Conservation (phyloP, 2,329 filamentous ascomycete species). For the Trichoderma simmonsii region DNA sequence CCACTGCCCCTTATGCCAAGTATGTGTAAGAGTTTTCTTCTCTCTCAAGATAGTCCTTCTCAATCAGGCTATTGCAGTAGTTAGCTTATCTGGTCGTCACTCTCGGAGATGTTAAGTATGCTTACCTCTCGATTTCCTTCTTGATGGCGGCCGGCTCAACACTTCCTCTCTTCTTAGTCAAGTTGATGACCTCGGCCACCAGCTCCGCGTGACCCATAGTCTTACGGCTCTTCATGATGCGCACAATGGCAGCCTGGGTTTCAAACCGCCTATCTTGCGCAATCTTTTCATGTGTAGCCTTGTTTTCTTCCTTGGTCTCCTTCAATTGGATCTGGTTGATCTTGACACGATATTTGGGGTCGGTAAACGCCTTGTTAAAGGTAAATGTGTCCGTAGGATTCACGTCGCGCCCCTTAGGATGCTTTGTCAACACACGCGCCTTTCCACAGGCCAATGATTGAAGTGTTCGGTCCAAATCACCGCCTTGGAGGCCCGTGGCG, state of each 20-base stretch:
- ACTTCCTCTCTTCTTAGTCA: constrained; percentile 82
- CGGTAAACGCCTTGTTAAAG: constrained; percentile 72
- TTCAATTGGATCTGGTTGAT: constrained; percentile 98
- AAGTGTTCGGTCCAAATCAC: constrained; percentile 82
- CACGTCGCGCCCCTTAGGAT: constrained; percentile 81
- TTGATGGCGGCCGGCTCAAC: constrained; percentile 88
- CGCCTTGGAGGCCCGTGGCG: constrained; percentile 69
- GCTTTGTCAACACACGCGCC: constrained; percentile 77
- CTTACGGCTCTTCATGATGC: constrained; percentile 96
- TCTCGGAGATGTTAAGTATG: constrained; percentile 22
- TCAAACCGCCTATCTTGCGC: constrained; percentile 89
- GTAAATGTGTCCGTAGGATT: constrained; percentile 75
- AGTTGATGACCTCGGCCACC: constrained; percentile 86
- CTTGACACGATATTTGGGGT: constrained; percentile 87
- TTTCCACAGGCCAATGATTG: constrained; percentile 94
- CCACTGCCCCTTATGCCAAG: constrained; percentile 50
- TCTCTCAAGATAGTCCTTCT: constrained; percentile 89
- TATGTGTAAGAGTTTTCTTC: constrained; percentile 70
- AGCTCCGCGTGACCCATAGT: constrained; percentile 80
- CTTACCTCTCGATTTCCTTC: constrained; percentile 91
- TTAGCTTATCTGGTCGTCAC: neutral
- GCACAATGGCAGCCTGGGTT: constrained; percentile 92
- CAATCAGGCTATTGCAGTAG: constrained; percentile 63
- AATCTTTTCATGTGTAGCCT: constrained; percentile 87
- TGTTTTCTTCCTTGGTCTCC: constrained; percentile 93